Evolutionary conservation across 139 green algal species (phyloP).

Genomic region (Protoeuglena noctilucae): DNA sequence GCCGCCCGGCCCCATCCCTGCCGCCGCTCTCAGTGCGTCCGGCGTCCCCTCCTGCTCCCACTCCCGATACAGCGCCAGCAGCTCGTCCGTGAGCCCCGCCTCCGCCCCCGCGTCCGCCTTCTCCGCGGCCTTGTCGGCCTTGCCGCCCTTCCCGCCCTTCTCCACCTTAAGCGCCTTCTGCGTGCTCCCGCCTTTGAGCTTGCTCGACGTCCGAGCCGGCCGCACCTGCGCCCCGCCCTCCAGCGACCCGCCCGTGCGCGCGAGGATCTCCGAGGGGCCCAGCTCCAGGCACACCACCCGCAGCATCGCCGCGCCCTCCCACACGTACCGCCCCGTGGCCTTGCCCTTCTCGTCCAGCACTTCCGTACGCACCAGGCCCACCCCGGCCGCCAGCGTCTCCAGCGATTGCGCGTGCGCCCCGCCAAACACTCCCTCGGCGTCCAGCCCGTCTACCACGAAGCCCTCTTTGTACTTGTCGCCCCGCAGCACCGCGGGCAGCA

Average conservation of each 20-base stretch:
- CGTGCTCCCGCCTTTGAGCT: not conserved
- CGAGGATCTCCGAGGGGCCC: not conserved
- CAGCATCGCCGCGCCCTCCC: not conserved
- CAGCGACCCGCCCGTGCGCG: too few relatives aligned
- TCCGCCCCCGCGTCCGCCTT: not conserved
- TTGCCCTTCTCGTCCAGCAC: too few relatives aligned
- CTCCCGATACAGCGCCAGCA: not conserved
- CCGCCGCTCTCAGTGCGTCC: not conserved
- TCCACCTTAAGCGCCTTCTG: not conserved
- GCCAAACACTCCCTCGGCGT: conserved; percentile 10
- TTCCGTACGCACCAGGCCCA: too few relatives aligned
- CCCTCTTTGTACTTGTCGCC: conserved; percentile 17
- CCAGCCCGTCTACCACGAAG: conserved; percentile 31
- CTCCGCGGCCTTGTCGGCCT: not conserved
- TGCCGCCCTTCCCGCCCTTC: not conserved
- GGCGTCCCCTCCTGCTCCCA: not conserved
- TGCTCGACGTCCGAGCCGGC: too few relatives aligned
- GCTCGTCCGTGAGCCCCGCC: not conserved
- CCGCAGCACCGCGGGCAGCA: conserved; percentile 9
- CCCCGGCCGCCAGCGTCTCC: too few relatives aligned
- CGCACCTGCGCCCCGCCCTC: too few relatives aligned
- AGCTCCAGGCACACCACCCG: not conserved
- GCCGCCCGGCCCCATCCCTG: not conserved
- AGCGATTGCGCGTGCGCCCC: too few relatives aligned
- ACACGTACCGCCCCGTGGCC: too few relatives aligned